These are phyloP conservation scores for Pittosporum tobira DNA, from an alignment of 129 eudicot genomes.

Conservation along the genomic window DNA sequence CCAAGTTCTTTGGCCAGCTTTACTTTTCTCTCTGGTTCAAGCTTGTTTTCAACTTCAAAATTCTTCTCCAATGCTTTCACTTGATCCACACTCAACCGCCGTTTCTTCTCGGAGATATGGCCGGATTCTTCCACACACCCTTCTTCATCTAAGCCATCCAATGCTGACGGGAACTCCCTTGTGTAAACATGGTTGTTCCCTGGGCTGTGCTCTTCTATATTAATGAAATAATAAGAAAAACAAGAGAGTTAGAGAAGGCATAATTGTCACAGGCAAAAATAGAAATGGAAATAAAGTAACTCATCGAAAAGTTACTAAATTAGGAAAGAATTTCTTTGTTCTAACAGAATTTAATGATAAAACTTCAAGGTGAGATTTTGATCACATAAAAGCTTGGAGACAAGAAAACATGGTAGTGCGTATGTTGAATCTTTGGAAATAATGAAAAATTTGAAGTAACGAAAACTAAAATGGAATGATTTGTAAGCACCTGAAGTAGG, in stretches of 20 bases:
- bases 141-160: conserved; percentile 77
- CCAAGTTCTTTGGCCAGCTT: conserved; percentile 90
- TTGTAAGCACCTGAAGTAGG: conserved; percentile 54
- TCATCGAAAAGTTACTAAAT: conserved; percentile 12
- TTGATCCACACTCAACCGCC: conserved; percentile 66
- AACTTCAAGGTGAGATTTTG: neutral
- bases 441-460: conserved; percentile 5
- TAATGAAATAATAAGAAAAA: neutral
- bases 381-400: conserved; percentile 9
- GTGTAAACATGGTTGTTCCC: conserved; percentile 39
- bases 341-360: neutral
- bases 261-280: neutral
- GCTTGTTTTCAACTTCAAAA: conserved; percentile 83
- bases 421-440: conserved; percentile 1
- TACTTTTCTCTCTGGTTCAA: conserved; percentile 86
- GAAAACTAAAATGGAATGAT: neutral
- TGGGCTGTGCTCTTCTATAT: conserved; percentile 41
- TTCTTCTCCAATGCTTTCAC: conserved; percentile 86
- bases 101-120: conserved; percentile 61
- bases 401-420: conserved; percentile 14
- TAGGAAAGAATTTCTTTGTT: conserved; percentile 5
- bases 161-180: conserved; percentile 54
- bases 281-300: neutral
- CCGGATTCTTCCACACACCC: conserved; percentile 52
- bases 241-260: neutral